Percentiles rank a stretch among this genome's conserved stretches.
Conservation (phyloP, 768 basidiomycete genomes). For the Sarcomyxa edulis region DNA sequence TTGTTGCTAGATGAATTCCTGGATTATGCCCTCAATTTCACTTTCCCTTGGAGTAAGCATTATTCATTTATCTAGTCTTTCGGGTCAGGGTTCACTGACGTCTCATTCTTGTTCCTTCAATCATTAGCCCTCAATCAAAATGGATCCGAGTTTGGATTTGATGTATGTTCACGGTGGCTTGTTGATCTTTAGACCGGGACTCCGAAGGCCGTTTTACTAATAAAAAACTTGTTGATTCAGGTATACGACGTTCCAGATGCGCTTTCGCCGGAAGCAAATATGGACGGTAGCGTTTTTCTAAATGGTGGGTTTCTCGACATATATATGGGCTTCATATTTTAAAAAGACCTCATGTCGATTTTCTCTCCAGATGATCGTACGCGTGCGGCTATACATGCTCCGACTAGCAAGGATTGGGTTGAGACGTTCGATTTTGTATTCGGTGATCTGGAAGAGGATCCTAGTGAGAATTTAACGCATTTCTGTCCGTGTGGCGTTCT, state of each 20-base stretch:
- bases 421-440: constrained; percentile 32
- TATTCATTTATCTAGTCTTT: no score
- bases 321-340: background rate
- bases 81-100: background rate
- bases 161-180: constrained; percentile 21
- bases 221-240: constrained; percentile 16
- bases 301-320: constrained; percentile 43
- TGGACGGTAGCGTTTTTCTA: constrained; percentile 52
- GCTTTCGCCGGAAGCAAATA: constrained; percentile 41
- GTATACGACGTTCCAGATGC: constrained; percentile 55
- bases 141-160: constrained; percentile 13
- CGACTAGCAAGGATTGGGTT: constrained; percentile 49
- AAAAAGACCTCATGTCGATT: background rate
- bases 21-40: constrained; percentile 71
- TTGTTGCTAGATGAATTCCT: constrained; percentile 57
- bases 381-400: constrained; percentile 64
- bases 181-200: no score
- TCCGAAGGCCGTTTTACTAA: no score
- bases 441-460: no score
- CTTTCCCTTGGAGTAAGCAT: constrained; percentile 49
- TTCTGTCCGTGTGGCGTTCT: constrained; percentile 1
- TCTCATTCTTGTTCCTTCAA: background rate
- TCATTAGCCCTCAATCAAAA: no score
- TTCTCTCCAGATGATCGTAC: constrained; percentile 40
- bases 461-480: constrained; percentile 30